Conservation (phyloP, 1,284 basidiomycete genomes). For the Polyporus tsugae region DNA sequence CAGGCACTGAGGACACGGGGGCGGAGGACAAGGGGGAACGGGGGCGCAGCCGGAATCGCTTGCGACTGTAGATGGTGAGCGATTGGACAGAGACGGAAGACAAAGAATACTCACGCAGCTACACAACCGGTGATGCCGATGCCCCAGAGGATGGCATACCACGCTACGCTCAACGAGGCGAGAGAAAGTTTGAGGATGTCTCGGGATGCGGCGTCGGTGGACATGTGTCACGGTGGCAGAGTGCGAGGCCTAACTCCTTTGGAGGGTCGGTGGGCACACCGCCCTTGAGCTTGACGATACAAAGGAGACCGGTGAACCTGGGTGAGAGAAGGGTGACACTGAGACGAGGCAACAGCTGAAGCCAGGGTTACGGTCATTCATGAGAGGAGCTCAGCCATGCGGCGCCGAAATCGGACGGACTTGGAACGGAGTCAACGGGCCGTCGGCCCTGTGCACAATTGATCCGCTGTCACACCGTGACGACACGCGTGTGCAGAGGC, state of each 20-base stretch:
- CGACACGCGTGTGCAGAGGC: slow-evolving; percentile 15
- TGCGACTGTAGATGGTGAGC: slow-evolving; percentile 60
- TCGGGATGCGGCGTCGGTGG: slow-evolving; percentile 18
- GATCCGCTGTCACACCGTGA: slow-evolving; percentile 16
- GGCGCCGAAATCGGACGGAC: not conserved
- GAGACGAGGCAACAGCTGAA: too few species aligned
- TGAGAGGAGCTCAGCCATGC: too few species aligned
- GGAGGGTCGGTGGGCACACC: not conserved
- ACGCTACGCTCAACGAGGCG: slow-evolving; percentile 62
- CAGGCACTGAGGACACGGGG: slow-evolving; percentile 66
- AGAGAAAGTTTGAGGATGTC: slow-evolving; percentile 37
- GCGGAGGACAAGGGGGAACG: slow-evolving; percentile 69
- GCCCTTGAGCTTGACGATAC: not conserved
- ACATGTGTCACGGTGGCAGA: slow-evolving; percentile 14
- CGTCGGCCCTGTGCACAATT: not conserved
- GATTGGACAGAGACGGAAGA: slow-evolving; percentile 9
- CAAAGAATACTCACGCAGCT: slow-evolving; percentile 71
- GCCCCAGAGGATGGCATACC: slow-evolving; percentile 81
- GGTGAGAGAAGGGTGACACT: not conserved
- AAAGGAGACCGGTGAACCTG: too few species aligned
- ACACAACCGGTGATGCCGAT: slow-evolving; percentile 81
- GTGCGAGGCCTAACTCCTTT: not conserved
- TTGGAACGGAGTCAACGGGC: not conserved
- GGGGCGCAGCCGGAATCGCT: slow-evolving; percentile 72
- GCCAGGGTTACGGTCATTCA: too few species aligned